phyloP scores from a whole-genome alignment of 2,329 filamentous ascomycete species.

The Onygenales sp. region DNA sequence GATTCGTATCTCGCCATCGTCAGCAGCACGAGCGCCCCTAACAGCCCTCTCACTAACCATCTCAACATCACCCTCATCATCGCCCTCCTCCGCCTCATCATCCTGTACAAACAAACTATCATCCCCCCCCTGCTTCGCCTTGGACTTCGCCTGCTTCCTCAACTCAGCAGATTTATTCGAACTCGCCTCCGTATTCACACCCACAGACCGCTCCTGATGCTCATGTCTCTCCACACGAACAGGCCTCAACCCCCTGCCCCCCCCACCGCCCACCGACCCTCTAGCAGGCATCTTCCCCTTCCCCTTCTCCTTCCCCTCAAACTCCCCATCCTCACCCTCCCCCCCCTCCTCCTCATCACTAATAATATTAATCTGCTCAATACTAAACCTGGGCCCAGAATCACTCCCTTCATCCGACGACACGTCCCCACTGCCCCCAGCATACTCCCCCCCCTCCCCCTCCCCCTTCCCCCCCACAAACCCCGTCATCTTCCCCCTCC shows the following conservation, averaged over 20 bases:
- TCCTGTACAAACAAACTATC: conserved; percentile 25
- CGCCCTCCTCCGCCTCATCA: conserved; percentile 20
- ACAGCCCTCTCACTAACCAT: conserved; percentile 35
- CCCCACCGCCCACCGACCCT: conserved; percentile 12
- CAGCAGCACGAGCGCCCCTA: conserved; percentile 32
- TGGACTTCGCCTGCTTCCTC: conserved; percentile 25
- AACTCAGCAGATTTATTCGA: conserved; percentile 35
- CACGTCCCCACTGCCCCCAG: conserved; percentile 18
- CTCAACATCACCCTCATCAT: conserved; percentile 21
- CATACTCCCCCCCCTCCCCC: conserved; percentile 17
- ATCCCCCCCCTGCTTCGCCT: conserved; percentile 17
- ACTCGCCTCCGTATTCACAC: conserved; percentile 46
- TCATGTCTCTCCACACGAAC: conserved; percentile 48
- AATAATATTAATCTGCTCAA: conserved; percentile 49
- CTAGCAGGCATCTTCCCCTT: conserved; percentile 26
- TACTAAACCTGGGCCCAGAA: conserved; percentile 40
- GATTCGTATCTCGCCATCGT: conserved; percentile 29
- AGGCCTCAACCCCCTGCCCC: conserved; percentile 33
- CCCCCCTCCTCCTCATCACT: conserved; percentile 41
- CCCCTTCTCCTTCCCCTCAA: conserved; percentile 18
- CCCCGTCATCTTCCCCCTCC: conserved; percentile 16
- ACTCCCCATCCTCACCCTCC: conserved; percentile 35
- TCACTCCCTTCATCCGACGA: conserved; percentile 43
- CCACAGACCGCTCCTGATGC: conserved; percentile 45
- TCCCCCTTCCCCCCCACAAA: conserved; percentile 15